Evolutionary conservation across 768 basidiomycete species (phyloP).

Genomic region (Lactarius quietus): DNA sequence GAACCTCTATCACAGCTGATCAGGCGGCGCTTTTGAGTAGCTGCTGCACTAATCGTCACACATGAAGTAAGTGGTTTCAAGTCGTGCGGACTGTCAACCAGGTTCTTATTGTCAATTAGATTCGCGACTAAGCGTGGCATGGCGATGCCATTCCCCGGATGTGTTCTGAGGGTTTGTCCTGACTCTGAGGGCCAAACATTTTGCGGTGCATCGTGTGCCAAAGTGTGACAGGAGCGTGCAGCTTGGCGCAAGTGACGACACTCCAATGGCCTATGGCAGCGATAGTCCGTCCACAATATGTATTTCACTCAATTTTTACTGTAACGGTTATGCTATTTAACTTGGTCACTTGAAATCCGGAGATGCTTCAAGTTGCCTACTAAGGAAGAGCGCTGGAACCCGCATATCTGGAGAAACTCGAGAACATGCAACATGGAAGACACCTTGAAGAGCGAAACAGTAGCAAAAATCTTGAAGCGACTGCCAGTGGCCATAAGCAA

Average conservation of each 20-base stretch:
- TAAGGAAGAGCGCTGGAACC: too few species aligned
- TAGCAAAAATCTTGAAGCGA: too few species aligned
- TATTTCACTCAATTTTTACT: too few species aligned
- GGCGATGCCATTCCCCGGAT: not conserved
- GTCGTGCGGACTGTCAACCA: not conserved
- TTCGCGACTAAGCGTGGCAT: not conserved
- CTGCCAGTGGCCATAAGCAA: too few species aligned
- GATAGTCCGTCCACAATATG: not conserved
- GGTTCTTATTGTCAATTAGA: not conserved
- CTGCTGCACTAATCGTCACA: not conserved
- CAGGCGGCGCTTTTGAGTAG: not conserved
- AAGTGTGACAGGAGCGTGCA: not conserved
- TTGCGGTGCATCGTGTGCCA: not conserved
- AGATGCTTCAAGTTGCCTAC: too few species aligned
- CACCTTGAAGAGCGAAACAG: too few species aligned
- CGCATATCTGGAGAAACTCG: too few species aligned
- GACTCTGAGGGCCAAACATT: not conserved
- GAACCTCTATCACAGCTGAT: not conserved
- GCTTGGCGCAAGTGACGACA: not conserved
- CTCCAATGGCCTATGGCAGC: not conserved
- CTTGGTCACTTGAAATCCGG: too few species aligned
- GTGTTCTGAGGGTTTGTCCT: not conserved
- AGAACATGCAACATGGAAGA: too few species aligned
- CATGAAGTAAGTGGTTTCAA: not conserved
- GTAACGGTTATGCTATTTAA: too few species aligned